These are phyloP conservation scores for Penicillium canescens DNA, from an alignment of 495 filamentous ascomycete genomes.

Conservation along the genomic window DNA sequence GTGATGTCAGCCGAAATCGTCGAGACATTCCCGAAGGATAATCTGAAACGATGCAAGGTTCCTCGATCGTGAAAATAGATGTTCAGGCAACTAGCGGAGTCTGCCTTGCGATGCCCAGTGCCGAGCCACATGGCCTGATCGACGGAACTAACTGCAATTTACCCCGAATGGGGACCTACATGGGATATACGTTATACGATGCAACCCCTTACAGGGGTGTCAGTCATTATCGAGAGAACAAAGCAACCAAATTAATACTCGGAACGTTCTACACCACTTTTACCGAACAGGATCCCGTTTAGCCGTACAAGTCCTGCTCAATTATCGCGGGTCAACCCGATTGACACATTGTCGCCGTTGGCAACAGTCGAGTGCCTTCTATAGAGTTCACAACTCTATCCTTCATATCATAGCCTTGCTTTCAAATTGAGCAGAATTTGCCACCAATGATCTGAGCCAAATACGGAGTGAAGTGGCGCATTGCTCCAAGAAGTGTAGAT, in stretches of 20 bases:
- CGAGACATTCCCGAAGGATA: not conserved
- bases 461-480: not conserved
- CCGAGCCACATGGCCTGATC: slow-evolving; percentile 7
- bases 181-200: not conserved
- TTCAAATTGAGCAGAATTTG: not conserved
- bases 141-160: slow-evolving; percentile 3
- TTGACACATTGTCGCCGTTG: too few relatives aligned
- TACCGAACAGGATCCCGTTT: too few relatives aligned
- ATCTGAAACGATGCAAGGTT: not conserved
- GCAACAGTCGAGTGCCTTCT: too few relatives aligned
- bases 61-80: not conserved
- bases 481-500: not conserved
- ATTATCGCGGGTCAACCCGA: too few relatives aligned
- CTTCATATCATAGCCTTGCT: not conserved
- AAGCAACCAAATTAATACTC: not conserved
- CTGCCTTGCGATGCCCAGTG: not conserved
- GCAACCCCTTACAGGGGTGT: not conserved
- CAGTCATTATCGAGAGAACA: not conserved
- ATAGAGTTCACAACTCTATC: not conserved
- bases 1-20: not conserved
- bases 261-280: not conserved
- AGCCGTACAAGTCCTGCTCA: too few relatives aligned
- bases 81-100: not conserved
- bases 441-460: not conserved
- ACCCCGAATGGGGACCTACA: not conserved